A percentile compares a stretch with the other conserved stretches of the same genome.
Conservation (phyloP, 2,329 filamentous ascomycete genomes). For the Hymenoscyphus linearis region DNA sequence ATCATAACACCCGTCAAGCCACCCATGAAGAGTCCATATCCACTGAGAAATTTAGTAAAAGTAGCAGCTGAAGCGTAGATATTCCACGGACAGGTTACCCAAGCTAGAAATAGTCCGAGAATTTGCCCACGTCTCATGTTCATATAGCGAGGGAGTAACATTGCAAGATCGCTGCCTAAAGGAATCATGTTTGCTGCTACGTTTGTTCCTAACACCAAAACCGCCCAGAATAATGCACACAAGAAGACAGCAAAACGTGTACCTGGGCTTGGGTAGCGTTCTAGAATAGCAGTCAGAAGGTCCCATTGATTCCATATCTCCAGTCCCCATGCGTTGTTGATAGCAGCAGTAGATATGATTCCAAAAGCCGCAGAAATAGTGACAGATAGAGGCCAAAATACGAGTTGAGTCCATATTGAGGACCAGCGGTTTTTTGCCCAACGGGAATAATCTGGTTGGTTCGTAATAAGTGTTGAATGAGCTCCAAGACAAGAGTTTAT, state of each 20-base stretch:
- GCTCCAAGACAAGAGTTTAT: conserved; percentile 32
- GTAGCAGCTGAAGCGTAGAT: conserved; percentile 9
- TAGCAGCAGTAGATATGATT: conserved; percentile 37
- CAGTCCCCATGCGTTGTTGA: conserved; percentile 37
- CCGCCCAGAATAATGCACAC: background rate
- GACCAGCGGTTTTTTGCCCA: conserved; percentile 33
- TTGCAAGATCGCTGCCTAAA: conserved; percentile 10
- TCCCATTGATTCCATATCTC: conserved; percentile 17
- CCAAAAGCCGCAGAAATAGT: conserved; percentile 38
- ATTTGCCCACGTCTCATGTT: conserved; percentile 16
- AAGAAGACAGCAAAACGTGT: conserved; percentile 11
- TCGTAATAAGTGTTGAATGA: conserved; percentile 28
- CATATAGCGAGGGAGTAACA: conserved; percentile 12
- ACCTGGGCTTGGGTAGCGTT: conserved; percentile 1
- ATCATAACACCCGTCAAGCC: conserved; percentile 6
- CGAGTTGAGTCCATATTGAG: conserved; percentile 35
- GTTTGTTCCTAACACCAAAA: conserved; percentile 10
- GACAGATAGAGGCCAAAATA: conserved; percentile 37
- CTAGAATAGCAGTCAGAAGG: conserved; percentile 10
- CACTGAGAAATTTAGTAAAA: conserved; percentile 16
- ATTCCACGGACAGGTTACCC: conserved; percentile 17
- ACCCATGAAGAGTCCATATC: conserved; percentile 23
- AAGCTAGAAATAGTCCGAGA: conserved; percentile 18
- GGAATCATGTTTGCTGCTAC: conserved; percentile 16
- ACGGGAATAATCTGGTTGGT: conserved; percentile 38